These are phyloP conservation scores for Coemansia sp. DNA, from an alignment of 192 early-diverging fungal species.

Conservation along the genomic window DNA sequence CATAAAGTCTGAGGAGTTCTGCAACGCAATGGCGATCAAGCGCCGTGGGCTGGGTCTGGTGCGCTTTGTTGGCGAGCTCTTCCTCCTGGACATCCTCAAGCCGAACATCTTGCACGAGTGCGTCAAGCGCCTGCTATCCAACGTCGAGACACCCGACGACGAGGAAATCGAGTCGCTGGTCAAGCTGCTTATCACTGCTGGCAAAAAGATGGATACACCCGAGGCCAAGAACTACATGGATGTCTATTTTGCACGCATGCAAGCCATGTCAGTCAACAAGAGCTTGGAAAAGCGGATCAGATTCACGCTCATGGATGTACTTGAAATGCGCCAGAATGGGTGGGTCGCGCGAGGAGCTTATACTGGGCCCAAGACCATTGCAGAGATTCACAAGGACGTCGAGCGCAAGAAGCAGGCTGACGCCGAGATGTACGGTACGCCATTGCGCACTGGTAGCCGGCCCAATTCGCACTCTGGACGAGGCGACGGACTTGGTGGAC, in stretches of 20 bases:
- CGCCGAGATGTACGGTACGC: conserved; percentile 66
- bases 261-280: conserved; percentile 68
- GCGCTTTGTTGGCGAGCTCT: conserved; percentile 95
- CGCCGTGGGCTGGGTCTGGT: conserved; percentile 93
- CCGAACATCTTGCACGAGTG: conserved; percentile 96
- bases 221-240: conserved; percentile 68
- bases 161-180: conserved; percentile 94
- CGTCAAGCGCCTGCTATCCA: conserved; percentile 76
- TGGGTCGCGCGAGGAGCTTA: conserved; percentile 74
- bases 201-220: conserved; percentile 76
- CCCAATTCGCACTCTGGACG: conserved; percentile 62
- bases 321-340: conserved; percentile 74
- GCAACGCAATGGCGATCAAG: conserved; percentile 88
- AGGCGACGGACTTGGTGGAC: conserved; percentile 62
- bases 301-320: conserved; percentile 92
- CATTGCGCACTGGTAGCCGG: conserved; percentile 64
- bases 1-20: conserved; percentile 80
- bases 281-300: conserved; percentile 84
- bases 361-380: conserved; percentile 87
- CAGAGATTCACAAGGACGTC: conserved; percentile 85
- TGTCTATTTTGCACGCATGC: conserved; percentile 82
- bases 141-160: conserved; percentile 81
- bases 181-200: conserved; percentile 90
- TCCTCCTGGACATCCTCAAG: conserved; percentile 86
- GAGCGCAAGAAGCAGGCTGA: conserved; percentile 70